phyloP scores from a whole-genome alignment of 2,329 filamentous ascomycete species.

The Simplicillium sp. region DNA sequence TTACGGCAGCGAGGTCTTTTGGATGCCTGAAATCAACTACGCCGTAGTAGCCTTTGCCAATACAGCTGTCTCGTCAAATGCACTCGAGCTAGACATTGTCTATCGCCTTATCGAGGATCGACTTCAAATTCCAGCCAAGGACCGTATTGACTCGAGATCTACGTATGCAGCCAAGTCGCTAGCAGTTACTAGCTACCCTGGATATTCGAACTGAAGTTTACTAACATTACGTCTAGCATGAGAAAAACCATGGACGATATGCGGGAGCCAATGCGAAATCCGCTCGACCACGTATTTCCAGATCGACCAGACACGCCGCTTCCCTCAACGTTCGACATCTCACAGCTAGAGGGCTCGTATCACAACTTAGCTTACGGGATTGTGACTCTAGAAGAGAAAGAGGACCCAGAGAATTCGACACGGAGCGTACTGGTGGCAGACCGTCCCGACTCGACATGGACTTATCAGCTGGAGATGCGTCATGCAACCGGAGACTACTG shows the following conservation, averaged over 20 bases:
- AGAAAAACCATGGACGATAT: background rate
- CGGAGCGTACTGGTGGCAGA: slow-evolving; percentile 1
- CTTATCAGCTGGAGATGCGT: slow-evolving; percentile 1
- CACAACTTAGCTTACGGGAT: slow-evolving; percentile 3
- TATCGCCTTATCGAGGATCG: slow-evolving; percentile 21
- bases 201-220: background rate
- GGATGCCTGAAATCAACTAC: slow-evolving; percentile 21
- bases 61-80: slow-evolving; percentile 28
- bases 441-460: slow-evolving; percentile 1
- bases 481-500: slow-evolving; percentile 6
- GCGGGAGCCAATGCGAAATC: background rate
- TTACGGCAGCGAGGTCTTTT: slow-evolving; percentile 18
- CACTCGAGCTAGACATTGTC: slow-evolving; percentile 13
- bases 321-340: background rate
- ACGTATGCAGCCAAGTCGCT: slow-evolving; percentile 10
- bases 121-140: slow-evolving; percentile 10
- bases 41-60: slow-evolving; percentile 28
- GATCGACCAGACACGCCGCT: slow-evolving; percentile 2
- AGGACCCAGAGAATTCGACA: background rate
- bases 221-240: background rate
- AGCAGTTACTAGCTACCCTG: background rate
- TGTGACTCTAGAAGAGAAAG: background rate
- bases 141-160: slow-evolving; percentile 11
- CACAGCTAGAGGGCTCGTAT: slow-evolving; percentile 4
- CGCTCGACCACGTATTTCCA: slow-evolving; percentile 1